Percentiles rank a stretch among this genome's conserved stretches.
These are phyloP conservation scores for Discostella stelligera DNA, from an alignment of 352 stramenopile species.

Conservation along the genomic window DNA sequence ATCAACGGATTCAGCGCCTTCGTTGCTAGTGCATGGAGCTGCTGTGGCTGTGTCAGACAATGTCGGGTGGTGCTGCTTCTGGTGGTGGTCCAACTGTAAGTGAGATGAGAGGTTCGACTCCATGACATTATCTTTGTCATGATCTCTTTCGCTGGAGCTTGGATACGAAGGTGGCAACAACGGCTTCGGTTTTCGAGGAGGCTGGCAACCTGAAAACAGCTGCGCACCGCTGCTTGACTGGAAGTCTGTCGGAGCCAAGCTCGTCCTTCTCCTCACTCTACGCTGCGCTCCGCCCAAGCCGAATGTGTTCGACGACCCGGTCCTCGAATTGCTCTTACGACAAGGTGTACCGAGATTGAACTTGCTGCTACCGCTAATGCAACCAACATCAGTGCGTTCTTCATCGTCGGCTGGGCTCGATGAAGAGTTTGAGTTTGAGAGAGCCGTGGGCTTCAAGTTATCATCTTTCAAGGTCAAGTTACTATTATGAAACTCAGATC, in stretches of 20 bases:
- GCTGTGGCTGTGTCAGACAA: background rate
- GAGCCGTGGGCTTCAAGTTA: background rate
- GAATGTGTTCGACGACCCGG: background rate
- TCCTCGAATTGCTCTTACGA: slow-evolving; percentile 11
- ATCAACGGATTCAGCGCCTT: slow-evolving; percentile 61
- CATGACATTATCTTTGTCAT: background rate
- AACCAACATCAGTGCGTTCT: slow-evolving; percentile 4
- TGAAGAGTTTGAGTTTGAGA: slow-evolving; percentile 9
- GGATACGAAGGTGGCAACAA: slow-evolving; percentile 46
- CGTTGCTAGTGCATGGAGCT: background rate
- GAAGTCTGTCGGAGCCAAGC: slow-evolving; percentile 2
- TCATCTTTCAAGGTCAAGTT: background rate
- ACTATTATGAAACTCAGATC: background rate
- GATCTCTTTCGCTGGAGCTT: background rate
- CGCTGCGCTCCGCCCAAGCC: slow-evolving; percentile 20
- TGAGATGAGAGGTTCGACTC: background rate
- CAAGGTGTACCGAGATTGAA: slow-evolving; percentile 24
- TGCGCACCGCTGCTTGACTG: background rate
- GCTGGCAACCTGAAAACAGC: background rate
- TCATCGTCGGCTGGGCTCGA: slow-evolving; percentile 15
- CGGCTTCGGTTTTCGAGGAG: slow-evolving; percentile 8
- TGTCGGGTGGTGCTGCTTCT: slow-evolving; percentile 6
- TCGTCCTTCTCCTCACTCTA: slow-evolving; percentile 28
- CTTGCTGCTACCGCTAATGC: background rate
- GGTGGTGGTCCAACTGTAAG: background rate